phyloP scores from a whole-genome alignment of 257 asterid species.

The Ballota nigra region DNA sequence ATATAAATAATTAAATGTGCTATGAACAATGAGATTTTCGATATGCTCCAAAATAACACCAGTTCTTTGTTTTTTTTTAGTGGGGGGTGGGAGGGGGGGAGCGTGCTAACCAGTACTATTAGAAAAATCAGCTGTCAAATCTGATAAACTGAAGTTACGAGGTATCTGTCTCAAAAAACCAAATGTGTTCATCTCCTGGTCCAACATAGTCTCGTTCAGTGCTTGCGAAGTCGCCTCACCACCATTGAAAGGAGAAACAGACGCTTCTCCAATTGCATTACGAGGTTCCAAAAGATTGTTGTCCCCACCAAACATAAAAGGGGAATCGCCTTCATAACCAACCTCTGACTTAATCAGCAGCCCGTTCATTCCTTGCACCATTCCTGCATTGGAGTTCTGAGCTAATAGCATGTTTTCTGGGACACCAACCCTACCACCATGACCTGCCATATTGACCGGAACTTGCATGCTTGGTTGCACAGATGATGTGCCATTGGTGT shows the following conservation, averaged over 20 bases:
- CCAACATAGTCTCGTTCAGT: constrained; percentile 46
- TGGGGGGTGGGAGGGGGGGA: not conserved
- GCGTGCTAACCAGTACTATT: constrained; percentile 57
- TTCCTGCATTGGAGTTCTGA: constrained; percentile 55
- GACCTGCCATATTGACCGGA: constrained; percentile 38
- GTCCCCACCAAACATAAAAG: constrained; percentile 51
- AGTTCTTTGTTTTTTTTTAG: not conserved
- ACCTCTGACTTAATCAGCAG: constrained; percentile 55
- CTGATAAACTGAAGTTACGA: constrained; percentile 85
- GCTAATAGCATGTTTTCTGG: constrained; percentile 43
- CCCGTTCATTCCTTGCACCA: constrained; percentile 56
- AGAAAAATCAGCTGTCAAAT: constrained; percentile 76
- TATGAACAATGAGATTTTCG: not conserved
- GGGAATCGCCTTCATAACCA: constrained; percentile 45
- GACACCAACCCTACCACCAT: constrained; percentile 40
- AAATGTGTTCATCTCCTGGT: constrained; percentile 48
- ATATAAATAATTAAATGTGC: not conserved
- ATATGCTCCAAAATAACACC: not conserved
- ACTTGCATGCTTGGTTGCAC: constrained; percentile 51
- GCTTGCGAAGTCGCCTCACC: constrained; percentile 56
- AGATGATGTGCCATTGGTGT: constrained; percentile 46
- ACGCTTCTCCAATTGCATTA: constrained; percentile 49
- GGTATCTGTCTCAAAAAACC: constrained; percentile 89
- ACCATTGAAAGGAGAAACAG: constrained; percentile 63
- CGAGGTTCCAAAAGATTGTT: constrained; percentile 55